Percentiles rank a stretch among this genome's conserved stretches.
Evolutionary conservation across 257 asterid species (phyloP).

Genomic region (Nicotiana noctiflora): DNA sequence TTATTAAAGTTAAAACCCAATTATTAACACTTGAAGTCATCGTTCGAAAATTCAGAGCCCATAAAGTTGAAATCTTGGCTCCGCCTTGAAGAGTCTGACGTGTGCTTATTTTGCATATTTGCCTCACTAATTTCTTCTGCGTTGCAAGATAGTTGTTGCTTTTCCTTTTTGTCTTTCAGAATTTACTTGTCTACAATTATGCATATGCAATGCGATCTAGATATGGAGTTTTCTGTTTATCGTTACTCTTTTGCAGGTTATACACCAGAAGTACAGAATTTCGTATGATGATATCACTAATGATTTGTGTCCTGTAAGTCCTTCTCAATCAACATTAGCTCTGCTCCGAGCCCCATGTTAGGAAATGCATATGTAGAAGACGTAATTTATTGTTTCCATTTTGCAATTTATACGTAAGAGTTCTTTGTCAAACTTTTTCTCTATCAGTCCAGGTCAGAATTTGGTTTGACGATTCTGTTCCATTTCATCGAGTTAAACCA

Average conservation of each 20-base stretch:
- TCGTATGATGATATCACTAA: conserved; percentile 85
- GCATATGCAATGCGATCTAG: neutral
- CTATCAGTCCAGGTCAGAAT: neutral
- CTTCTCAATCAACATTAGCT: neutral
- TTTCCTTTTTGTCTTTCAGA: neutral
- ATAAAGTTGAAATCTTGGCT: neutral
- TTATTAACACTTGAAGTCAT: too few relatives aligned
- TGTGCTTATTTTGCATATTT: neutral
- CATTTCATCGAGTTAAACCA: neutral
- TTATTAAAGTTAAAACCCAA: too few relatives aligned
- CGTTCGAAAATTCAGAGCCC: too few relatives aligned
- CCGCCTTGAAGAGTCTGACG: neutral
- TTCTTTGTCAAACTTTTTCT: neutral
- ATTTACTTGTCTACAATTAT: neutral
- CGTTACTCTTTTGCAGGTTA: conserved; percentile 52
- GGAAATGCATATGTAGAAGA: neutral
- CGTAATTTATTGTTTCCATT: neutral
- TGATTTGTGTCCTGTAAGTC: conserved; percentile 96
- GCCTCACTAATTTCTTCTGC: neutral
- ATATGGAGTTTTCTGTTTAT: neutral
- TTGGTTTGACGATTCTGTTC: neutral
- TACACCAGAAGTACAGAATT: conserved; percentile 92
- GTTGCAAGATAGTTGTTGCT: neutral
- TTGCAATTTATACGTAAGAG: neutral
- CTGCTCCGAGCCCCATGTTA: neutral